Conservation (phyloP, 352 stramenopile species). For the Ophiocytium majus region DNA sequence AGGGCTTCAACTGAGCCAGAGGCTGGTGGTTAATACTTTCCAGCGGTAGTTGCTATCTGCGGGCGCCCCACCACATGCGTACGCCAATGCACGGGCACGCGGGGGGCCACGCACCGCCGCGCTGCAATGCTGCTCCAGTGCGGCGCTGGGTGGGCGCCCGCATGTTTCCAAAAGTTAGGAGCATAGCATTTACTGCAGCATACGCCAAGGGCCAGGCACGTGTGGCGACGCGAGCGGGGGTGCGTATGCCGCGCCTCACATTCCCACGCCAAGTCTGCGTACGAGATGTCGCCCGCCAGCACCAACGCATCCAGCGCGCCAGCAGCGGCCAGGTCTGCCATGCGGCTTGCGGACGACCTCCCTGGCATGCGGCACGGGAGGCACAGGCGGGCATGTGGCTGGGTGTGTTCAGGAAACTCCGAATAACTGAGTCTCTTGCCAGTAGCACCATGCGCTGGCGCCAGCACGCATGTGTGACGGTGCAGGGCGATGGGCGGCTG, state of each 20-base stretch:
- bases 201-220: too few species aligned
- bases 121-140: too few species aligned
- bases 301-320: slow-evolving; percentile 1
- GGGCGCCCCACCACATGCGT: too few species aligned
- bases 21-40: too few species aligned
- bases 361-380: not conserved
- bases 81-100: too few species aligned
- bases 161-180: too few species aligned
- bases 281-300: slow-evolving; percentile 8
- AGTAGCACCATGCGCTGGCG: not conserved
- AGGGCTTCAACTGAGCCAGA: too few species aligned
- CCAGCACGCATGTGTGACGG: not conserved
- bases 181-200: too few species aligned
- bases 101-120: too few species aligned
- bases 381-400: not conserved
- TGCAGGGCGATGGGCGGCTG: not conserved
- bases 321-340: not conserved
- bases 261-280: slow-evolving; percentile 1
- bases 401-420: not conserved
- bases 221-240: too few species aligned
- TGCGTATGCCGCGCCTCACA: not conserved
- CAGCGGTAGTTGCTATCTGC: too few species aligned
- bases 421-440: not conserved
- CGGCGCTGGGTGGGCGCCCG: too few species aligned
- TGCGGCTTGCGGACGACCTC: not conserved